Percentiles rank a stretch among this genome's conserved stretches.
These are phyloP conservation scores for Incumbomyces delicatus DNA, from an alignment of 2,329 filamentous ascomycete species.

Conservation along the genomic window DNA sequence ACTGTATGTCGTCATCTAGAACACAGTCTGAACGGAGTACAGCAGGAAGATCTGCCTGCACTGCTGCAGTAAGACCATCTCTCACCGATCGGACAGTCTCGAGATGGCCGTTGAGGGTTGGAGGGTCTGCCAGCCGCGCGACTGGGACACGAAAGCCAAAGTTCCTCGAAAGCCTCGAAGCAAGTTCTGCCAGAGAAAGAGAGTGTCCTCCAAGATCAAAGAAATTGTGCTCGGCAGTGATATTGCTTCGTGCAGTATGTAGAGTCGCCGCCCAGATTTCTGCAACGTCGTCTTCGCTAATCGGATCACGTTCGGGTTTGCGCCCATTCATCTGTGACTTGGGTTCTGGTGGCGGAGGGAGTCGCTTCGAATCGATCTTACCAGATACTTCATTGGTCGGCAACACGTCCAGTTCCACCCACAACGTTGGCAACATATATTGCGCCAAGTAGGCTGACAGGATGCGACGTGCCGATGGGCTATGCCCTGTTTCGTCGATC, in stretches of 20 bases:
- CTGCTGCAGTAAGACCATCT: conserved; percentile 62
- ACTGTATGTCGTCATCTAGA: conserved; percentile 60
- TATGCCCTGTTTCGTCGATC: conserved; percentile 62
- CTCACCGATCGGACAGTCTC: conserved; percentile 60
- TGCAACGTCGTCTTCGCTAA: conserved; percentile 57
- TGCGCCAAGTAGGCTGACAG: conserved; percentile 61
- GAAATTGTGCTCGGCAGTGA: conserved; percentile 64
- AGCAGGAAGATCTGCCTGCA: conserved; percentile 65
- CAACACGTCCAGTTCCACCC: conserved; percentile 61
- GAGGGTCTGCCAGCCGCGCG: conserved; percentile 58
- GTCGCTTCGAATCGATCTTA: conserved; percentile 62
- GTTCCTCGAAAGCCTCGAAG: conserved; percentile 56
- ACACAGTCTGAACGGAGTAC: conserved; percentile 57
- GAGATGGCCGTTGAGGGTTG: conserved; percentile 63
- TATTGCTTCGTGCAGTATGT: conserved; percentile 50
- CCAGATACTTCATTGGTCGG: conserved; percentile 71
- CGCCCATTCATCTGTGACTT: conserved; percentile 28
- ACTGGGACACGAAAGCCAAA: conserved; percentile 68
- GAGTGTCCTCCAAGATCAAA: conserved; percentile 76
- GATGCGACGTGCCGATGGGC: conserved; percentile 55
- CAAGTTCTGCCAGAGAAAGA: conserved; percentile 64
- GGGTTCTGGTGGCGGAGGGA: conserved; percentile 55
- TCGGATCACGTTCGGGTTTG: conserved; percentile 48
- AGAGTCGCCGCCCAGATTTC: conserved; percentile 64
- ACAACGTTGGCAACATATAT: conserved; percentile 73